Evolutionary conservation across 2,329 filamentous ascomycete genomes (phyloP), one percentile per base, ranked within the genome.

Genomic region (Echinosphaeria canescens): DNA sequence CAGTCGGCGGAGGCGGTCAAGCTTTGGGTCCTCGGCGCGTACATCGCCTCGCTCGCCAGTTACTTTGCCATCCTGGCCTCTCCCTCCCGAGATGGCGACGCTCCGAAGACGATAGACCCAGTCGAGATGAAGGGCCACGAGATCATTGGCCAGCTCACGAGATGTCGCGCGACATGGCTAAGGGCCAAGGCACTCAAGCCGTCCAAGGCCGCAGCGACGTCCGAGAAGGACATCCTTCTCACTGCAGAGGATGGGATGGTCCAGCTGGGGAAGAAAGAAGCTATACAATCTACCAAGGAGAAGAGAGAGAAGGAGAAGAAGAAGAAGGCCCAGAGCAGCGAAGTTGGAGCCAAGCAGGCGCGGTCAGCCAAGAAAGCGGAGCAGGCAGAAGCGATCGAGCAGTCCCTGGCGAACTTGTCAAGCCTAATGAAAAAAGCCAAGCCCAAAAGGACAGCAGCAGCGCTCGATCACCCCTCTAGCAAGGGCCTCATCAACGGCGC

Each of bases 1-100:
- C 57, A 52, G 30, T 65, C 66, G 3, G 46, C 74, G n/a, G 54
- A 64, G 13, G 56, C 71, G 7, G 59, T 80, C 31, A 88, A 85
- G 45, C 73, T 76, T 43, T 72, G 80, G 46, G 70, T 84, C 9
- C 56, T 91, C 22, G 74, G 79, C 5, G 79, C 82, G 31, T 95
- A 98, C 43, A 57, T 95, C 14, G 81, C 78, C 23, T 64, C 80
- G 2, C 58, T 98, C 36, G 74, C 78, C 26, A 84, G 92, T 68
- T 98, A 98, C 48, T 92, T 98, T 46, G 79, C 84, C 20, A 64
- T 95, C 19, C 54, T 98, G n/a, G 80, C 81, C 9, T 91, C 81
- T 1, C 73, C 80, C 1, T 62, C 72, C 3, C 59, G 71, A 26
- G 67, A 71, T 31, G 52, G 54, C 1, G 50, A 56, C 19, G 59